Evolutionary conservation across 345 rosid genomes (phyloP), one percentile per base, ranked within the genome.

Genomic region (Gossypium bickii): DNA sequence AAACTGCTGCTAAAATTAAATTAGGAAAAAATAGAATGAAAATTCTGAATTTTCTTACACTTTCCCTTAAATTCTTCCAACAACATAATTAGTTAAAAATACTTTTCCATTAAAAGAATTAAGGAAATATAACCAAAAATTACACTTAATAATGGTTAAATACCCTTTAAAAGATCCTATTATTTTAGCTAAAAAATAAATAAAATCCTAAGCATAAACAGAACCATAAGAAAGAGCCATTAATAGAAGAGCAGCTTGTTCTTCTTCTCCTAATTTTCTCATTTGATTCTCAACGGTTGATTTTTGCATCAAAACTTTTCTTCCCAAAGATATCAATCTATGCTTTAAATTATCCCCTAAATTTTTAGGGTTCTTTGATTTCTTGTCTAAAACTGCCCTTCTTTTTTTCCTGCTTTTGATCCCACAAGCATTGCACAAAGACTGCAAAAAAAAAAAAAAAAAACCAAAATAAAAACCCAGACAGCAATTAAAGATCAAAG

Each of bases 371-470:
- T 49, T 88, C 44, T 76, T 86, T 44, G 84, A 57, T 75, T 89
- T 93, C 69, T 79, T 87, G 27, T 91, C 98, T 48, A 86, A 43
- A 49, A 82, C 78, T 4, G 86, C 87, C 29, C 99, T 77, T 76
- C 86, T 89, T 75, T 90, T 95, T 82, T 95, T 95, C 83, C 94
- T 86, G 88, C 96, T 95, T 73, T 93, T 87, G 81, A 95, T 95
- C 81, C 99, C 99, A 62, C 98, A 95, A 7, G 99, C 99, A 82
- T 94, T 94, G 71, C 98, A 94, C 1, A 94, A 77, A 10, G 98
- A 94, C 98, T 94, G 84, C 17, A 4, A 24, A 59, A 59, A 18
- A 2, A 12, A 13, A 22, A 29, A 57, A 57, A 78, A 18, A 41
- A 66, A 71, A 52, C 9, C 55, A 18, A 11, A 25, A 68, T 57